Percentiles rank a stretch among this genome's conserved stretches.
Evolutionary conservation across 1,139 yeast species (phyloP).

Genomic region (Casaregolazyma lundiana): DNA sequence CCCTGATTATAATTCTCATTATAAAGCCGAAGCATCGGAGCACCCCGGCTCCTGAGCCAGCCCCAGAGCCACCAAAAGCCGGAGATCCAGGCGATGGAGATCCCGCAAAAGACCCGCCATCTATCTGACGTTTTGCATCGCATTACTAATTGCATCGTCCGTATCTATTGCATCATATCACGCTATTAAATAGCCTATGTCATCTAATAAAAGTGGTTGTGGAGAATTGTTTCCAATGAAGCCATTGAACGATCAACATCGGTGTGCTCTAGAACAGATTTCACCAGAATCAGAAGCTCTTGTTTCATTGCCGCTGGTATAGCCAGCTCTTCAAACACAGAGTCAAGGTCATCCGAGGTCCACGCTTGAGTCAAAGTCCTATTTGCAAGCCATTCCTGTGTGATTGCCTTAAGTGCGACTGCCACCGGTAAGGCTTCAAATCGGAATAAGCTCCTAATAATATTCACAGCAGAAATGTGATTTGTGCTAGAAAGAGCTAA

Average conservation of each 20-base stretch:
- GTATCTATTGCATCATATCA: not conserved
- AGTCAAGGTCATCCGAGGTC: conserved; percentile 20
- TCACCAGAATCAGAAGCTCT: not conserved
- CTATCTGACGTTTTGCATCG: not conserved
- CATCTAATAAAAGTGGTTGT: not conserved
- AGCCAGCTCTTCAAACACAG: conserved; percentile 7
- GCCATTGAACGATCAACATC: not conserved
- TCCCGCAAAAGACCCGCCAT: not conserved
- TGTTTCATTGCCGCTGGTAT: conserved; percentile 4
- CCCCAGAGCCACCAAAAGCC: conserved; percentile 12
- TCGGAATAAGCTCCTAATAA: conserved; percentile 22
- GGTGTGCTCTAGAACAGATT: not conserved
- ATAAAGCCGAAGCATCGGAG: conserved; percentile 52
- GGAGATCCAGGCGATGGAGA: conserved; percentile 14
- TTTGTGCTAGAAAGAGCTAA: conserved; percentile 18
- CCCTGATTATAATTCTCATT: conserved; percentile 64
- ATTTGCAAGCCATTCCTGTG: conserved; percentile 24
- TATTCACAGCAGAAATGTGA: conserved; percentile 19
- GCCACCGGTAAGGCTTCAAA: conserved; percentile 25
- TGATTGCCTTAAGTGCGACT: conserved; percentile 18
- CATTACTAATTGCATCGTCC: not conserved
- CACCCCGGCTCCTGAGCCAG: conserved; percentile 16
- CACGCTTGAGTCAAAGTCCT: conserved; percentile 19
- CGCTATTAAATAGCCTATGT: not conserved
- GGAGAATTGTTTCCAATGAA: not conserved